Evolutionary conservation across 225 moss, liverwort and hornwort species (phyloP), one percentile per base, ranked within the genome.

Genomic region (Marchantia paleacea): DNA sequence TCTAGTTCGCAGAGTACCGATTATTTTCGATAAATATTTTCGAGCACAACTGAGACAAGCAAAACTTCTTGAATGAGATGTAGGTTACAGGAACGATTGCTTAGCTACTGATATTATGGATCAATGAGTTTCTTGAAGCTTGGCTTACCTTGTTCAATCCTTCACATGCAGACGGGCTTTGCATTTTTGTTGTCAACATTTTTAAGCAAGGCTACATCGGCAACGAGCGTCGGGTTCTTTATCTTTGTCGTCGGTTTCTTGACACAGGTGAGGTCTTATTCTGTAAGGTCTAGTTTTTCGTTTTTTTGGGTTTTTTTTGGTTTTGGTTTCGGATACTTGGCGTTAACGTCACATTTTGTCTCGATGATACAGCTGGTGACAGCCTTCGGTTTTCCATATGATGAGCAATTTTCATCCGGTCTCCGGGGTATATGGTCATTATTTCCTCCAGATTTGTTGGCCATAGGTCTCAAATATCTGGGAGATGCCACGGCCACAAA

Each of bases 141-240:
- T 14, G 4, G 20, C 60, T 60, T 31, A 39, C 60, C 58, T 4
- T 60, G 18, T 55, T 29, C 1, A 14, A 15, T 58, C 24, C 28
- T 65, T 64, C 82, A 77, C 58, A 81, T 92, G 84, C 90, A 97
- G 97, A 97, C 93, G 79, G 89, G 89, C 66, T 85, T 97, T 82
- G 94, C 95, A 66, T 97, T 97, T 85, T 86, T 97, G 92, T 78
- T 93, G 49, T 97, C 97, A 55, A 81, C 87, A 54, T 97, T 97
- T 66, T 83, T 97, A 29, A 92, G 89, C 86, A 95, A 95, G 85
- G 87, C 97, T 22, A 80, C 93, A n/a, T 95, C 97, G 11, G 95
- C 97, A 54, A 97, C 97, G 25, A 93, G 92, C 61, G 88, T 93
- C 54, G 95, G 97, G 15, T 97, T 93, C 81, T 97, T 95, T n/a